Percentiles rank a stretch among this genome's conserved stretches.
Conservation (phyloP, 768 basidiomycete genomes). For the Nidularia sp. region DNA sequence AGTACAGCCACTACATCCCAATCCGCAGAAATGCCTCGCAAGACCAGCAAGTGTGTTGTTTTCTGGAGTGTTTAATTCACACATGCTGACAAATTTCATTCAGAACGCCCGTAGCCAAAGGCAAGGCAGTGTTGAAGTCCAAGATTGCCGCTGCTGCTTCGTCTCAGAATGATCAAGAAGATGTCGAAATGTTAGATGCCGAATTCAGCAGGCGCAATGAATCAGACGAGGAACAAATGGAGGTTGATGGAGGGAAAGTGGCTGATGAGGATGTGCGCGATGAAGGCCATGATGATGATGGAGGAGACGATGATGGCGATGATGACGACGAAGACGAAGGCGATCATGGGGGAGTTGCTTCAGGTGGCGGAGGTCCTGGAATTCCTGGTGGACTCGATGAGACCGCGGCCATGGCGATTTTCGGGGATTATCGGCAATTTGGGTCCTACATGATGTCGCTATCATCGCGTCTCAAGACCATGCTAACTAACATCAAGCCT, state of each 20-base stretch:
- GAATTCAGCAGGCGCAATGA: slow-evolving; percentile 44
- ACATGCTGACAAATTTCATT: slow-evolving; percentile 7
- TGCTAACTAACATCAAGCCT: slow-evolving; percentile 84
- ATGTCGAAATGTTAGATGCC: slow-evolving; percentile 73
- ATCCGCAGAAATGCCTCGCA: slow-evolving; percentile 67
- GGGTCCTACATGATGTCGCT: slow-evolving; percentile 93
- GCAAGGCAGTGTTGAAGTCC: slow-evolving; percentile 54
- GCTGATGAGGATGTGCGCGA: slow-evolving; percentile 30
- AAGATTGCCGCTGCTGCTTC: slow-evolving; percentile 61
- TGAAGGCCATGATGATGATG: slow-evolving; percentile 22
- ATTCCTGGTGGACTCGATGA: slow-evolving; percentile 61
- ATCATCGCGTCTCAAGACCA: slow-evolving; percentile 81
- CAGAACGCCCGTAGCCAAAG: slow-evolving; percentile 51
- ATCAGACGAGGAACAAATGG: slow-evolving; percentile 16
- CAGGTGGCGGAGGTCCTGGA: slow-evolving; percentile 32
- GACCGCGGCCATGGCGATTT: slow-evolving; percentile 71
- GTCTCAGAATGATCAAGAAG: slow-evolving; percentile 64
- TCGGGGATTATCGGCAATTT: slow-evolving; percentile 83
- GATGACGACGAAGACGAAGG: slow-evolving; percentile 47
- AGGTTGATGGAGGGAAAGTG: slow-evolving; percentile 24
- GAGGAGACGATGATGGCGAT: slow-evolving; percentile 32
- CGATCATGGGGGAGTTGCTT: slow-evolving; percentile 36
- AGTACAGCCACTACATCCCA: slow-evolving; percentile 37
- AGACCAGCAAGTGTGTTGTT: slow-evolving; percentile 57
- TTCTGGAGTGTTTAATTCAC: slow-evolving; percentile 4